A percentile compares a stretch with the other conserved stretches of the same genome.
phyloP scores from a whole-genome alignment of 257 asterid genomes.

The Mitragyna speciosa region DNA sequence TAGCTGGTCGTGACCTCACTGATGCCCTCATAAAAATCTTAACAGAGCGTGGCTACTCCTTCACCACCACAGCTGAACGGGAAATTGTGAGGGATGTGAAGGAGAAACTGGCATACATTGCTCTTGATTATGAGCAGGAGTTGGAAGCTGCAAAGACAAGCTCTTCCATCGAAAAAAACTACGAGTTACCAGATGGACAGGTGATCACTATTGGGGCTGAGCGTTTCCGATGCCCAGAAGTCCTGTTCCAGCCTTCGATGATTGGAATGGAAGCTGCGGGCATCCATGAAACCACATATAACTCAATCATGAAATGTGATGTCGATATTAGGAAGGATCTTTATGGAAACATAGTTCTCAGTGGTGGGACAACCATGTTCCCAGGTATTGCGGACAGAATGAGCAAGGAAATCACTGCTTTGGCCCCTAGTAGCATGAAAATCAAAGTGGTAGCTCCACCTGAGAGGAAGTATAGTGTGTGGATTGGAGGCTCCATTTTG shows the following conservation, averaged over 20 bases:
- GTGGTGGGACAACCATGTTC: constrained; percentile 47
- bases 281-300: constrained; percentile 41
- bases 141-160: constrained; percentile 39
- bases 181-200: constrained; percentile 45
- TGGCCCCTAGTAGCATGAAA: constrained; percentile 52
- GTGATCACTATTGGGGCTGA: constrained; percentile 41
- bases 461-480: constrained; percentile 47
- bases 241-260: constrained; percentile 46
- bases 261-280: constrained; percentile 47
- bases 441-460: constrained; percentile 51
- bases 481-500: constrained; percentile 50
- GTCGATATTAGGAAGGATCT: constrained; percentile 43
- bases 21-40: constrained; percentile 37
- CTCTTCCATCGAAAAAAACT: constrained; percentile 41
- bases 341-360: constrained; percentile 40
- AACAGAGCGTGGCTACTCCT: constrained; percentile 47
- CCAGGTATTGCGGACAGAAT: constrained; percentile 42
- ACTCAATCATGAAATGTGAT: constrained; percentile 48
- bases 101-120: constrained; percentile 42
- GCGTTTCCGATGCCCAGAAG: constrained; percentile 46
- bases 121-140: constrained; percentile 42
- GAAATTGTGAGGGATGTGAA: constrained; percentile 45
- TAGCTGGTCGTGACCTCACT: constrained; percentile 46
- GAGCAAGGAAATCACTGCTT: constrained; percentile 42
- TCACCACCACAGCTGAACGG: constrained; percentile 43